These are phyloP conservation scores for Balakata baccata DNA, from an alignment of 345 rosid species.

Conservation along the genomic window DNA sequence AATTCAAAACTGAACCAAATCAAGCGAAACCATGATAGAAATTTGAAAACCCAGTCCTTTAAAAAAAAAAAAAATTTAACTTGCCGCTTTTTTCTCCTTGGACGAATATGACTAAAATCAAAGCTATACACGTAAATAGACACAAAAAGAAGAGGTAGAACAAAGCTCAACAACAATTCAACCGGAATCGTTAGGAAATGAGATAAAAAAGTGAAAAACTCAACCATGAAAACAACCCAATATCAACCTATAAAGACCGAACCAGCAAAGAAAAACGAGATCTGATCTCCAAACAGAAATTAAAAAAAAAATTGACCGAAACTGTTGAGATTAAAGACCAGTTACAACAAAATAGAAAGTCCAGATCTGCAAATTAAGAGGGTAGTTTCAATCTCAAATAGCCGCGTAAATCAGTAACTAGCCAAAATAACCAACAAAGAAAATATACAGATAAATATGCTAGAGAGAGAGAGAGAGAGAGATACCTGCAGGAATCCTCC, in stretches of 20 bases:
- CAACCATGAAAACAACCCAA: not conserved
- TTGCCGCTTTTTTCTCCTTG: not conserved
- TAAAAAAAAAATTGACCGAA: not conserved
- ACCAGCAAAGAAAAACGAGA: slow-evolving; percentile 22
- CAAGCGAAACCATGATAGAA: not conserved
- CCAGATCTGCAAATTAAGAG: slow-evolving; percentile 25
- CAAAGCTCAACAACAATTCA: not conserved
- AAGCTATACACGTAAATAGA: not conserved
- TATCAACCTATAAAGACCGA: not conserved
- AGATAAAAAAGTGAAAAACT: not conserved
- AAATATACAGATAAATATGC: not conserved
- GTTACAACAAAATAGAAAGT: not conserved
- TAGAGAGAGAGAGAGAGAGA: slow-evolving; percentile 17
- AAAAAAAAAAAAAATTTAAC: too few species aligned
- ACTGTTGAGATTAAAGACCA: not conserved
- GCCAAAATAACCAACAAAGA: not conserved
- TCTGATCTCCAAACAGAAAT: slow-evolving; percentile 20
- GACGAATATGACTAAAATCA: not conserved
- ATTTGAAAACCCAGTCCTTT: not conserved
- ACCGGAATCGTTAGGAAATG: not conserved
- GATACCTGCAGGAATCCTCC: slow-evolving; percentile 33
- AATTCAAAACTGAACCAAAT: not conserved
- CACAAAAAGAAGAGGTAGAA: not conserved
- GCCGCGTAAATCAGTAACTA: not conserved
- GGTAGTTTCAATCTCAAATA: slow-evolving; percentile 11